Evolutionary conservation across 2,329 filamentous ascomycete species (phyloP), one percentile per base, ranked within the genome.

Genomic region (Trichoderma endophyticum): DNA sequence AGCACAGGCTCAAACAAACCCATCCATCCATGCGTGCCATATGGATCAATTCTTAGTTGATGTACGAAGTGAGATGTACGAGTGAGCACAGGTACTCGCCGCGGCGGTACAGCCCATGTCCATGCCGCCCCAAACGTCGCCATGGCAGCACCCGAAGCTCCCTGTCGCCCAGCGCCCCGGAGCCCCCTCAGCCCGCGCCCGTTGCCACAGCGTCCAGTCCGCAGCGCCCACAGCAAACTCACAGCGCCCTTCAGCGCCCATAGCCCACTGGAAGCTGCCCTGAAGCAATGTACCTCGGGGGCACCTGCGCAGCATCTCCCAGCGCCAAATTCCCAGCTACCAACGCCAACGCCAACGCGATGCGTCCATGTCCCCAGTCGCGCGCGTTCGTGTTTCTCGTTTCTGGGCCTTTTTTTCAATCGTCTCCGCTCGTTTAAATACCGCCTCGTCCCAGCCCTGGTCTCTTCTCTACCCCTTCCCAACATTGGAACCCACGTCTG

Each of bases 301-400:
- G 56, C 28, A 59, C 56, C 54, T 18, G 21, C 14, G 43, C 43
- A 21, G 43, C 43, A 51, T 21, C 43, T 51, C 43, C 43, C 43
- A 51, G 9, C 15, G 12, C 54, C 24, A 57, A 14, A 24, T 11
- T 9, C 11, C 6, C 51, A 12, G 21, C 21, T 11, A 14, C 54
- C 71, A 71, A 74, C 67, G 71, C 71, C 67, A 73, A 74, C 73
- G 73, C 73, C 71, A 73, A 73, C 71, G 73, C 73, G 73, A 73
- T 73, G 73, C 73, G 73, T 68, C 34, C 12, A 14, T 15, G 34
- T 36, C 65, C n/a, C 65, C 56, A 26, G 65, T 71, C 36, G 26
- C 72, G 63, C 73, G 72, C 73, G 73, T 73, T 73, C 74, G 73
- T 74, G 74, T 74, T 71, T 61, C 24, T 28, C 73, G 74, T 74